Evolutionary conservation across 345 rosid species (phyloP), one percentile per base, ranked within the genome.

Genomic region (Clarkia xantiana): DNA sequence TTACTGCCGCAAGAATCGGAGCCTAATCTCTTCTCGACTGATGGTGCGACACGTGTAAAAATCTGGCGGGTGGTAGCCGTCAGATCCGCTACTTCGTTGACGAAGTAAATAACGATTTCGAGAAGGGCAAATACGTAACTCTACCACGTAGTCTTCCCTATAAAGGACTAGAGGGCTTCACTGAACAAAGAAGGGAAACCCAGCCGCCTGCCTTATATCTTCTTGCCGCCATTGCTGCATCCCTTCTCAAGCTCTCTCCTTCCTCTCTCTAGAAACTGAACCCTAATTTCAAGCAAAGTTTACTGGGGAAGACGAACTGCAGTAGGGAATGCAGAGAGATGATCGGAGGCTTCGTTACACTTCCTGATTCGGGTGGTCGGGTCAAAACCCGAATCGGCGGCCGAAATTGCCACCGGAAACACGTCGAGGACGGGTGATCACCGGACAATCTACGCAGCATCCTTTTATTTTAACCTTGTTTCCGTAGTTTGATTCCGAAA

Each of bases 401-500:
- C 88, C 53, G 97, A 49, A 90, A 74, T 53, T 79, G 94, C 71
- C 94, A 90, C 83, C 86, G 94, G 57, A 86, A 90, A 64, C 94
- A 86, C 84, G 91, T 90, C 46, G 97, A 86, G 53, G 97, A 90
- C 88, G 97, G 95, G 84, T 86, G 94, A 86, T 73, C 68, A 45
- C 65, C 53, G 8, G 9, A 20, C 16, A n/a, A 6, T 11, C 19
- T 29, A 44, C 15, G 40, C 25, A 23, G 9, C 36, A 9, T 25
- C 49, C 22, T 46, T 6, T 18, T 2, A 13, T 7, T 29, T 29
- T 29, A 2, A n/a, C 15, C 42, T 9, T 29, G 10, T 49, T 49
- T 22, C 42, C 25, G 42, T 17, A 23, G 15, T 7, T 7, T 25
- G 10, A 11, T 22, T 8, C 18, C 15, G 22, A 23, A 19, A 17